Percentiles rank a stretch among this genome's conserved stretches.
Conservation (phyloP, 805 yeast genomes). For the Schizosaccharomyces octosporus region DNA sequence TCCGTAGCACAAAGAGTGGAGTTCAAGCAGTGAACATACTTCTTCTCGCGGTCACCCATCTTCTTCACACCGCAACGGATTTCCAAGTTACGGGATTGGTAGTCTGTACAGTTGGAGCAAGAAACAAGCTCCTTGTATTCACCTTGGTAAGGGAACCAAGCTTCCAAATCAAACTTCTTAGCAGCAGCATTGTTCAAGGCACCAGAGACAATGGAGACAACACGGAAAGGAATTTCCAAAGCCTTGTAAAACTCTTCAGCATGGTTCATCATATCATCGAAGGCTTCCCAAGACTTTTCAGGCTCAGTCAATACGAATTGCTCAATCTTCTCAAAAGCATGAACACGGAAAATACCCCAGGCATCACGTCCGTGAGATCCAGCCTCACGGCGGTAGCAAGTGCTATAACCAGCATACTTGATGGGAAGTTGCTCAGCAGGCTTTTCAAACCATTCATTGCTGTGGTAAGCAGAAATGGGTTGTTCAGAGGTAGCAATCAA, state of each 20-base stretch:
- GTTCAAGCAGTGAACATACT: constrained; percentile 93
- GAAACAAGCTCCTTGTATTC: constrained; percentile 96
- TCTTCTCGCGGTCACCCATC: constrained; percentile 83
- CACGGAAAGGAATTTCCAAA: constrained; percentile 81
- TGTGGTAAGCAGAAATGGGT: constrained; percentile 93
- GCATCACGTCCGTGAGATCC: constrained; percentile 98
- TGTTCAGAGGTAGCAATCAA: constrained; percentile 96
- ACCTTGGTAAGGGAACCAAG: constrained; percentile 99
- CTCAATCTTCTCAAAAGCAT: constrained; percentile 93
- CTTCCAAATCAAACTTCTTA: constrained; percentile 93
- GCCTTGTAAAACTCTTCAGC: constrained; percentile 86
- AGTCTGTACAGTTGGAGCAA: constrained; percentile 97
- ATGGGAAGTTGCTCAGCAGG: constrained; percentile 87
- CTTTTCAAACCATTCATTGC: constrained; percentile 93
- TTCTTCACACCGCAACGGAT: constrained; percentile 96
- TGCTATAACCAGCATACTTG: constrained; percentile 79
- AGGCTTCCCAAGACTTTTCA: constrained; percentile 92
- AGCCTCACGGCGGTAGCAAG: constrained; percentile 98
- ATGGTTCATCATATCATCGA: constrained; percentile 75
- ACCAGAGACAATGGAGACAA: constrained; percentile 94
- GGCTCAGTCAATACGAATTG: constrained; percentile 93
- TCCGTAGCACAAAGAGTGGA: constrained; percentile 93
- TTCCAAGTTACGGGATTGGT: constrained; percentile 94
- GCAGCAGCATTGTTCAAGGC: constrained; percentile 98
- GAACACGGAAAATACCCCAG: constrained; percentile 98